Evolutionary conservation across 1,139 yeast genomes (phyloP), one percentile per base, ranked within the genome.

Genomic region (Meyerozyma carpophila): DNA sequence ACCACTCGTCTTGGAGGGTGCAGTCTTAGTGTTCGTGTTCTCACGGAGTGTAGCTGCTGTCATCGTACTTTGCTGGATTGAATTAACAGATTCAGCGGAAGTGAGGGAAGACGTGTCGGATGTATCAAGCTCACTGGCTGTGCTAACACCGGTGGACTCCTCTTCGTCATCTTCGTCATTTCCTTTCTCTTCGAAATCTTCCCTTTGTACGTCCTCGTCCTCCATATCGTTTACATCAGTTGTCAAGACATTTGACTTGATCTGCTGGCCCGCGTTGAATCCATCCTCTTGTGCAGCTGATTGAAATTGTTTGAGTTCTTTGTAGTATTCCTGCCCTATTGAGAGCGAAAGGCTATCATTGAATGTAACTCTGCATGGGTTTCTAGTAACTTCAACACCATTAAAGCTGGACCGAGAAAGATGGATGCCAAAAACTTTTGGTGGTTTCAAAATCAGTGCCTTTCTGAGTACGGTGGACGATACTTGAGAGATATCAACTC

Each of bases 321-420:
- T 68, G 40, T 58, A 62, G 48, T 76, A 72, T 18, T 67, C 69
- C 27, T 66, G 70, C 36, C 80, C 81, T 45, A 77, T 71, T 6
- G 73, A 67, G 34, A 88, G 62, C 5, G 71, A 70, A 44, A 90
- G 58, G 3, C 58, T 60, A 52, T 84, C 93, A 18, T 76, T 79
- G 53, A 84, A 84, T 4, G 70, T 59, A 5, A 91, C 91, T 43
- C 80, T 70, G 61, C 96, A 89, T 5, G 86, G 70, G 61, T 90
- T 91, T 55, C 96, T 77, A 3, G 84, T 73, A 2, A 86, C 81
- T 26, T 77, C 79, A 42, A 79, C 78, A n/a, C 87, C 90, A 43
- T 79, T 75, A 58, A 77, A 90, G 32, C 85, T 75, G 0, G 96
- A 89, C 53, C 98, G 73, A 5, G 96, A 87, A 42, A 91, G 66